Percentiles rank a stretch among this genome's conserved stretches.
Conservation (phyloP, 495 filamentous ascomycete genomes). For the Penicillium steckii region DNA sequence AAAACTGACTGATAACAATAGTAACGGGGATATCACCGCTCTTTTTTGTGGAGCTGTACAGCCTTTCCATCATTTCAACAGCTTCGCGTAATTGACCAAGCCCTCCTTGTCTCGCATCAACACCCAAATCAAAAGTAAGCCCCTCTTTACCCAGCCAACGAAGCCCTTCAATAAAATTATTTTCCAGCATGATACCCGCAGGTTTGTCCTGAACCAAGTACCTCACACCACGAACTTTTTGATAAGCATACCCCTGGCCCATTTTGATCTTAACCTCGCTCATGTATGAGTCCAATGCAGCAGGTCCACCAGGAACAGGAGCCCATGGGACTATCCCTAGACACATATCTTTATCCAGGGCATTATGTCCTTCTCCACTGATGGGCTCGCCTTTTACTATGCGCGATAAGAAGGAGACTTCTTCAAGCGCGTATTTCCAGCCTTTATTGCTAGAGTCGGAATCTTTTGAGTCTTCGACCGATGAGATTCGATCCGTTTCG, state of each 20-base stretch:
- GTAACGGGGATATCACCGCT: conserved; percentile 51
- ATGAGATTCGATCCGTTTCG: conserved; percentile 74
- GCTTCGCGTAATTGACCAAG: conserved; percentile 69
- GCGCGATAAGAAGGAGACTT: conserved; percentile 65
- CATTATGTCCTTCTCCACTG: conserved; percentile 57
- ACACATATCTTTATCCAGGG: conserved; percentile 51
- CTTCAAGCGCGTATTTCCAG: conserved; percentile 63
- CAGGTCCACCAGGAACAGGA: conserved; percentile 63
- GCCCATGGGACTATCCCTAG: conserved; percentile 77
- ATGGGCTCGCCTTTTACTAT: conserved; percentile 58
- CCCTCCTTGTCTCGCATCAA: conserved; percentile 70
- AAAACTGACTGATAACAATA: conserved; percentile 62
- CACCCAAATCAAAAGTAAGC: conserved; percentile 75
- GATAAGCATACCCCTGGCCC: conserved; percentile 34
- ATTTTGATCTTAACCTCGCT: conserved; percentile 36
- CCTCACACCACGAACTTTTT: conserved; percentile 67
- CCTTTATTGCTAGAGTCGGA: conserved; percentile 33
- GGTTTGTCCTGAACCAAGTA: conserved; percentile 80
- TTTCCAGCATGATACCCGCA: conserved; percentile 56
- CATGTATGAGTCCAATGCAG: conserved; percentile 49
- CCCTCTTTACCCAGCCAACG: conserved; percentile 61
- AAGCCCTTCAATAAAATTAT: conserved; percentile 66
- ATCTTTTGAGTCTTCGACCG: conserved; percentile 32
- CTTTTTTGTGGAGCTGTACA: conserved; percentile 59
- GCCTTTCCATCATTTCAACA: conserved; percentile 67